phyloP scores from a whole-genome alignment of 2,329 filamentous ascomycete genomes.

The Penicillium hordei region DNA sequence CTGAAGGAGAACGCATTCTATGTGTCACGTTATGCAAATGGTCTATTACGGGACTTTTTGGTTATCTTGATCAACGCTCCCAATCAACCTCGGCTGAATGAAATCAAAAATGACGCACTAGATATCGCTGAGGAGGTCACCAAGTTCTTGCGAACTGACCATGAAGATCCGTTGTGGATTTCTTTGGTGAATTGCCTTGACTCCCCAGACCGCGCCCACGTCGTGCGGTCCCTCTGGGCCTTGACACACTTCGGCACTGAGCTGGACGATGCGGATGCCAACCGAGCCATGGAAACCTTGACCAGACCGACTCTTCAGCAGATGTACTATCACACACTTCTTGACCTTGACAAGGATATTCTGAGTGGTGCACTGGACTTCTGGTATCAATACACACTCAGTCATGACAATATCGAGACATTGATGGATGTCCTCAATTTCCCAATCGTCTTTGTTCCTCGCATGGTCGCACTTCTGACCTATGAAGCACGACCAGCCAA shows the following conservation, averaged over 20 bases:
- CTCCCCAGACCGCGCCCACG: slow-evolving; percentile 74
- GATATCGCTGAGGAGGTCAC: slow-evolving; percentile 92
- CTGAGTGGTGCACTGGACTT: slow-evolving; percentile 88
- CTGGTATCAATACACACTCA: slow-evolving; percentile 90
- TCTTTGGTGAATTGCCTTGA: slow-evolving; percentile 60
- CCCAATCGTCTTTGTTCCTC: slow-evolving; percentile 61
- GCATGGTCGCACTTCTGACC: slow-evolving; percentile 75
- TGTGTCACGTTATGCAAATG: slow-evolving; percentile 65
- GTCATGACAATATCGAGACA: slow-evolving; percentile 75
- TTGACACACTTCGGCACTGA: slow-evolving; percentile 88
- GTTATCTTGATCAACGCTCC: slow-evolving; percentile 80
- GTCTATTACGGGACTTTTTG: slow-evolving; percentile 73
- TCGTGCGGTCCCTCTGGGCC: slow-evolving; percentile 76
- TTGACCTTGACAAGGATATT: slow-evolving; percentile 76
- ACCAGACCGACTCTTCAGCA: slow-evolving; percentile 62
- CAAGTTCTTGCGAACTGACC: slow-evolving; percentile 70
- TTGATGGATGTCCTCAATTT: slow-evolving; percentile 40
- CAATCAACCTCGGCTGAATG: slow-evolving; percentile 65
- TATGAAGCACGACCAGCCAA: slow-evolving; percentile 67
- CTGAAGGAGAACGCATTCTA: slow-evolving; percentile 83
- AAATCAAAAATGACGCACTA: slow-evolving; percentile 85
- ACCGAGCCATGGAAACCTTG: slow-evolving; percentile 61
- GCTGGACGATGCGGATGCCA: slow-evolving; percentile 72
- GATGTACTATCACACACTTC: slow-evolving; percentile 41
- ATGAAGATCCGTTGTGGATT: slow-evolving; percentile 75